A percentile compares a stretch with the other conserved stretches of the same genome.
phyloP scores from a whole-genome alignment of 2,329 filamentous ascomycete species.

The Aureobasidium sp. region DNA sequence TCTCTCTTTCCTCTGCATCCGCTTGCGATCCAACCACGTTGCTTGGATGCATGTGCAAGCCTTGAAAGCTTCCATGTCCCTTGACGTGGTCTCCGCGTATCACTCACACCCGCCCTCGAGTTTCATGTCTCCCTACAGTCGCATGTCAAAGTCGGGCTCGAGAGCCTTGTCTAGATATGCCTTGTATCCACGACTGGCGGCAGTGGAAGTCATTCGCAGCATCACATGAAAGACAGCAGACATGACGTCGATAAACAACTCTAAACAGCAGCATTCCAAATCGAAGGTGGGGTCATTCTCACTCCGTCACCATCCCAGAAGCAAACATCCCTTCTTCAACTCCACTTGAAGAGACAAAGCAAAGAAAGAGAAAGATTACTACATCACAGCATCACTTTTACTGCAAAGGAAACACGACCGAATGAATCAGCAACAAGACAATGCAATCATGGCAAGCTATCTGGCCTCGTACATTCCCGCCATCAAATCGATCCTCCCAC shows the following conservation, averaged over 20 bases:
- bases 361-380: not conserved
- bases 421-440: not conserved
- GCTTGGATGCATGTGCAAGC: not conserved
- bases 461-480: conserved; percentile 6
- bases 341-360: not conserved
- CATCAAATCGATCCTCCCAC: conserved; percentile 17
- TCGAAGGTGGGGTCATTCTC: not conserved
- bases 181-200: too few relatives aligned
- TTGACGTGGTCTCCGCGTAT: not conserved
- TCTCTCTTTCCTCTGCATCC: not conserved
- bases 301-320: not conserved
- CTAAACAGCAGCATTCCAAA: not conserved
- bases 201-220: not conserved
- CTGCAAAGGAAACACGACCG: not conserved
- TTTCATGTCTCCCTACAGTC: not conserved
- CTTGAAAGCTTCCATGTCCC: not conserved
- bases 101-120: not conserved
- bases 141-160: too few relatives aligned
- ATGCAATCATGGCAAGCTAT: not conserved
- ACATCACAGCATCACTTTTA: not conserved
- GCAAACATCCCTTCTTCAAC: not conserved
- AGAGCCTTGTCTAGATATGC: not conserved
- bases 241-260: conserved; percentile 11
- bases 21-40: not conserved
- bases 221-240: not conserved